Evolutionary conservation across 2,329 filamentous ascomycete genomes (phyloP).

Genomic region (Torrubiellomyces zombiae): DNA sequence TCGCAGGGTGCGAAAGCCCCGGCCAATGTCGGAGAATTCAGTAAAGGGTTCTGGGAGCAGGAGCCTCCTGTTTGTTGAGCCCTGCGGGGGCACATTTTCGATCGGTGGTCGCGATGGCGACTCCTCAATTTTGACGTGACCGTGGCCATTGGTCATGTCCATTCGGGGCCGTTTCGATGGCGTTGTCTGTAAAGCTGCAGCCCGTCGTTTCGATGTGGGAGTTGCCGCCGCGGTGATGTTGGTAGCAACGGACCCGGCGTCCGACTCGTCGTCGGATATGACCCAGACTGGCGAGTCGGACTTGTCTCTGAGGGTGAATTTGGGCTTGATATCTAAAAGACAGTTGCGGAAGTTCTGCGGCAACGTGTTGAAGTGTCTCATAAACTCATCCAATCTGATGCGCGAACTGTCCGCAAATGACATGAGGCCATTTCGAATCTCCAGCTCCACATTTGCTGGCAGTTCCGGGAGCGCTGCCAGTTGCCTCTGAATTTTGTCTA

Average conservation of each 20-base stretch:
- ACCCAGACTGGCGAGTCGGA: slow-evolving; percentile 18
- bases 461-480: slow-evolving; percentile 48
- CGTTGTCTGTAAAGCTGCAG: slow-evolving; percentile 11
- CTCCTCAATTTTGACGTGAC: slow-evolving; percentile 22
- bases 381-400: slow-evolving; percentile 32
- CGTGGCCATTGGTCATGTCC: slow-evolving; percentile 7
- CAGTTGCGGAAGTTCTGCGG: slow-evolving; percentile 34
- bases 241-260: slow-evolving; percentile 11
- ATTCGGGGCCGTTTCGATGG: slow-evolving; percentile 18
- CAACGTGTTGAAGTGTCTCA: slow-evolving; percentile 25
- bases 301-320: slow-evolving; percentile 24
- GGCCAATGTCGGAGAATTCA: slow-evolving; percentile 20
- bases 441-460: slow-evolving; percentile 48
- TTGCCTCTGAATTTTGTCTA: slow-evolving; percentile 33
- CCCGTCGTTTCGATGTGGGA: slow-evolving; percentile 14
- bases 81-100: too few species aligned
- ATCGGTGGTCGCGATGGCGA: slow-evolving; percentile 7
- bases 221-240: slow-evolving; percentile 8
- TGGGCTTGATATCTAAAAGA: slow-evolving; percentile 28
- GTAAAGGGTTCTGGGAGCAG: slow-evolving; percentile 20
- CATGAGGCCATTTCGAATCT: slow-evolving; percentile 42
- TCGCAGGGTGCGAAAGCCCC: slow-evolving; percentile 26
- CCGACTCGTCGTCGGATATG: slow-evolving; percentile 23
- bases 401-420: slow-evolving; percentile 37
- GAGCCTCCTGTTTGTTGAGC: too few species aligned